Percentiles rank a stretch among this genome's conserved stretches.
These are phyloP conservation scores for Teunomyces barrocoloradensis DNA, from an alignment of 805 yeast species.

Conservation along the genomic window DNA sequence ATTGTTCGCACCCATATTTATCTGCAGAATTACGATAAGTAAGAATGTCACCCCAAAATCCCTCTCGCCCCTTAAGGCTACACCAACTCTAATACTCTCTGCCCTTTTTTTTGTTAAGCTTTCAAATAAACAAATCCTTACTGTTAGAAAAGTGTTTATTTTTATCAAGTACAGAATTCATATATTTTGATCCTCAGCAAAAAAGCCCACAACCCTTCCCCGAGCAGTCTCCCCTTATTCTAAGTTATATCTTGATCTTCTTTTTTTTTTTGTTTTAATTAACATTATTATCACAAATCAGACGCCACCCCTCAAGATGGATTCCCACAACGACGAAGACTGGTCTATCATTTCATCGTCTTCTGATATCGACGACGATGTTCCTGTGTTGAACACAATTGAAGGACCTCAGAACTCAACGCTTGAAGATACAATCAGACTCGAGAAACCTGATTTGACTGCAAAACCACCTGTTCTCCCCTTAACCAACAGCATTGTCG, in stretches of 20 bases:
- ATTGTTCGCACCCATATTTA: constrained; percentile 1
- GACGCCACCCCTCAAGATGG: constrained; percentile 8
- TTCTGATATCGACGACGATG: constrained; percentile 39
- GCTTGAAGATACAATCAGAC: neutral
- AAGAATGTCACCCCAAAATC: constrained; percentile 1
- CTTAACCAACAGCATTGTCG: neutral
- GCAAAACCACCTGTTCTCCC: neutral
- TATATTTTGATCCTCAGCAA: too few relatives aligned
- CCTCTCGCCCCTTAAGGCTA: neutral
- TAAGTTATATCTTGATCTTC: neutral
- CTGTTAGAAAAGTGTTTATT: neutral
- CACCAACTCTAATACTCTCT: too few relatives aligned
- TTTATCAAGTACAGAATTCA: neutral
- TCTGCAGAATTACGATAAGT: constrained; percentile 3
- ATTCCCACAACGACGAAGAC: constrained; percentile 32
- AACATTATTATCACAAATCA: constrained; percentile 1
- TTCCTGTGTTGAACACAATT: constrained; percentile 16
- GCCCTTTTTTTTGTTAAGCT: too few relatives aligned
- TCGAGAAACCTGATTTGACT: neutral
- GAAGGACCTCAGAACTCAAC: neutral
- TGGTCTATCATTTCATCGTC: constrained; percentile 45
- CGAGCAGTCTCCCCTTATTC: neutral
- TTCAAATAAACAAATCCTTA: too few relatives aligned
- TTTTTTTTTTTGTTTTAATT: neutral
- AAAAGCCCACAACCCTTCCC: too few relatives aligned